Base-by-base conservation (phyloP, 345 rosid genomes). In the Brassica cretica region DNA sequence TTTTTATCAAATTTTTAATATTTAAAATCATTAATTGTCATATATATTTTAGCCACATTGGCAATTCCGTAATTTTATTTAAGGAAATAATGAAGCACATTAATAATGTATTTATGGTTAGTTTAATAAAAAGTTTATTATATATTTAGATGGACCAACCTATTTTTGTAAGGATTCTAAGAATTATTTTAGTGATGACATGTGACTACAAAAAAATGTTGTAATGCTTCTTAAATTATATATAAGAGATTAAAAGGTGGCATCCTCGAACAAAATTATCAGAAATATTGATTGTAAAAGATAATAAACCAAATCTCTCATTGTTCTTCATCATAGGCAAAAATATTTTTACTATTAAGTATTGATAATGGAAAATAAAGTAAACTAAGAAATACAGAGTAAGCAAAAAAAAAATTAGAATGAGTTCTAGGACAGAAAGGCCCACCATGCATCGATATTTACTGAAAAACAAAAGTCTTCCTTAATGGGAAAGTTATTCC, bases 401-500 rank as follows among this genome's bases (percentile, higher is more conserved):
- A 56, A 56, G 12, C 21, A 15, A 10, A 55, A 2, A n/a, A 19
- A 37, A 44, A 60, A 60, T 4, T 44, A 12, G 30, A 64, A 35
- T 21, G 60, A 68, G 58, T 73, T 33, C 58, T 73, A 78, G 74
- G 73, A 78, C 70, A 44, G 12, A 18, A 66, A 55, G 64, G 69
- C 39, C 73, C 77, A 78, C 55, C 15, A 4, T 27, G 76, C 18
- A 16, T 64, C 24, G 66, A 70, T 15, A 3, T 25, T 35, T 35
- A 37, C 14, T 6, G 2, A 10, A 74, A 68, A 61, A 33, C 55
- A 53, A 63, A 68, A 37, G 21, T 73, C 74, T 73, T 79, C 75
- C 67, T 63, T 55, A 79, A 74, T 56, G 78, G 70, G 71, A 79
- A 79, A 68, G 82, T 74, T 74, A 79, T 74, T 49, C 21, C 27